Evolutionary conservation across 2,329 filamentous ascomycete species (phyloP), one percentile per base, ranked within the genome.

Genomic region (Bipolaris sorokiniana): DNA sequence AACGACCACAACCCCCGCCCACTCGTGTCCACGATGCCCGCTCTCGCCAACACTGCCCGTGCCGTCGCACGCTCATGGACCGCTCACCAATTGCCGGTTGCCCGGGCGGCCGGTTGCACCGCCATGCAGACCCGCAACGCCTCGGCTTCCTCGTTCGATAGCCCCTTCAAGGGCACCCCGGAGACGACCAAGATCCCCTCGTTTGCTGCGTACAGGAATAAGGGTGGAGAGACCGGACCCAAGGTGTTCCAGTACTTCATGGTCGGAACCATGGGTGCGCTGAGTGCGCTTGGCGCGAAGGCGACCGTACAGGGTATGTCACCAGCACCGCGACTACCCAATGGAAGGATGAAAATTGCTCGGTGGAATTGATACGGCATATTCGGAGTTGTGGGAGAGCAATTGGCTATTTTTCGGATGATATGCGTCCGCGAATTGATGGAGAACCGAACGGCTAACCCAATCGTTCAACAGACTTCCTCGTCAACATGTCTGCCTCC

Each of bases 401-500:
- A 69, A 77, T 73, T 73, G 71, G 68, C 63, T 58, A 54, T 61
- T 68, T 69, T 66, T 61, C 50, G 51, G 68, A 74, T 72, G 72
- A 61, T 52, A 53, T 61, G 67, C 61, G 46, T 31, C 45, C 26
- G 48, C 55, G 49, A 36, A 46, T 52, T 61, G 71, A 76, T 75
- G 70, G 44, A 64, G 60, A 62, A 50, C 37, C 49, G 33, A 26
- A 48, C 22, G 62, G 71, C 72, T 76, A 71, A 76, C 68, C 54
- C 61, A 37, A 51, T 60, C 59, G 57, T 62, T 60, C 63, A 50
- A 68, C 81, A 99, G 95, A 99, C 83, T 99, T 99, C 87, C 86
- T 99, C 66, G 92, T 97, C 84, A 99, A 97, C 88, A 98, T 99
- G 96, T 96, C 94, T 74, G 95, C 95, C 64, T 99, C 95, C 62